These are phyloP conservation scores for Gyromitra esculenta DNA, from an alignment of 2,329 filamentous ascomycete genomes.

Conservation along the genomic window DNA sequence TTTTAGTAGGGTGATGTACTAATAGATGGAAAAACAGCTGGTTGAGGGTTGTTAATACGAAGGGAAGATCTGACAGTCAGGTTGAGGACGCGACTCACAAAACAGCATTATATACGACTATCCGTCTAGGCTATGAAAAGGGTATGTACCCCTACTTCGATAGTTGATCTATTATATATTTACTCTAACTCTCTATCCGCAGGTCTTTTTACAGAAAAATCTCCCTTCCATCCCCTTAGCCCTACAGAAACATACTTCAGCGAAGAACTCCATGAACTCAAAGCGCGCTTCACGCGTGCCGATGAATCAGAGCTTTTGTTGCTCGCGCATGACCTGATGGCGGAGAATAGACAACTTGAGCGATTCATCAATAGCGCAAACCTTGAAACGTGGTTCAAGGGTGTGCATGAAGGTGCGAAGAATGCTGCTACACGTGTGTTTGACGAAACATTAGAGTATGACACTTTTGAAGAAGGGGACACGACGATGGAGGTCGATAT, in stretches of 20 bases:
- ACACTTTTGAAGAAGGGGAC: conserved; percentile 58
- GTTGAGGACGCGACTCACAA: conserved; percentile 70
- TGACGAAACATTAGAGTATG: conserved; percentile 41
- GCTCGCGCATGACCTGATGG: conserved; percentile 75
- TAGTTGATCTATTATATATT: not conserved
- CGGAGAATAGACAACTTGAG: conserved; percentile 74
- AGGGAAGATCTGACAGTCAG: conserved; percentile 75
- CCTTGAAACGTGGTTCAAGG: conserved; percentile 74
- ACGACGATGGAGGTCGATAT: conserved; percentile 69
- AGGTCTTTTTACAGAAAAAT: conserved; percentile 48
- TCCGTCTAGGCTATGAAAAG: conserved; percentile 71
- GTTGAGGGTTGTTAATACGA: conserved; percentile 79
- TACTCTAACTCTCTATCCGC: conserved; percentile 9
- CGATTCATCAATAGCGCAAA: conserved; percentile 73
- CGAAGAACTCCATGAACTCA: conserved; percentile 67
- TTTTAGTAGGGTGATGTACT: not conserved
- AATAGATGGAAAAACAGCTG: conserved; percentile 63
- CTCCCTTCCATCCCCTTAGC: conserved; percentile 44
- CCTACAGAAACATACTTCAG: conserved; percentile 48
- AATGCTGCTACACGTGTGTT: conserved; percentile 18
- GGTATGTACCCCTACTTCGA: conserved; percentile 65
- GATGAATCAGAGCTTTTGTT: conserved; percentile 73
- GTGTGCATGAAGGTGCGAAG: conserved; percentile 56
- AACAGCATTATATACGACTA: conserved; percentile 75
- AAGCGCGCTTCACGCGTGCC: conserved; percentile 69